Base-by-base conservation (phyloP, 202 grass and related monocot genomes). In the Zoysia matrella region DNA sequence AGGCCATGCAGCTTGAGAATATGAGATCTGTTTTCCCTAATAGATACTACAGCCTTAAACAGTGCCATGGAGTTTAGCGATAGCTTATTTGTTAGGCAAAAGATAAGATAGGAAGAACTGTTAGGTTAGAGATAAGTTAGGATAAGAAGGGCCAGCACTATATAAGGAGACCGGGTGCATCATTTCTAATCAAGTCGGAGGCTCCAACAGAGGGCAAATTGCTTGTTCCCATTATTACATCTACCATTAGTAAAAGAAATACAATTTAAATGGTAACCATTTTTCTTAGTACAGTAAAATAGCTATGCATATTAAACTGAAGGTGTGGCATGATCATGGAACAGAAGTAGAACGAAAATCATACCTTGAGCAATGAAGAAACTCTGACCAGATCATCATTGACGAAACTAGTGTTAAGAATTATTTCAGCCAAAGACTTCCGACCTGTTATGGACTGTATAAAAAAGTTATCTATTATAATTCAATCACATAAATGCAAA, bases 391-490 rank as follows among this genome's bases (percentile, higher is more conserved):
- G 49, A 87, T 79, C 57, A 44, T 86, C 36, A 3, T 73, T 73
- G 15, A 82, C 54, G 45, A 82, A 86, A 46, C 69, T 65, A 64
- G 42, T 83, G 9, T 85, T 89, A 81, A 94, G 82, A 83, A 98
- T 77, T 90, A 98, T 94, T 75, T 98, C 90, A 74, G 92, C 86
- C 62, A 98, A 91, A 72, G 95, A 98, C 87, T 89, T 94, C 52
- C 84, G 76, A 58, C 92, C 92, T 86, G 95, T 91, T 84, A 98
- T 93, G 74, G 95, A 94, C 95, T 94, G 88, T 52, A 85, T 67
- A 65, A 80, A 80, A 88, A 89, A 66, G 69, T 60, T 52, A 83
- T 14, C 72, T 72, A 62, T 70, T 66, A 81, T 41, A 86, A 79
- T 69, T 65, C 58, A 76, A 80, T 56, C 50, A 52, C 22, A 30